These are phyloP conservation scores for Gossypium stocksii DNA, from an alignment of 345 rosid species.

Conservation along the genomic window DNA sequence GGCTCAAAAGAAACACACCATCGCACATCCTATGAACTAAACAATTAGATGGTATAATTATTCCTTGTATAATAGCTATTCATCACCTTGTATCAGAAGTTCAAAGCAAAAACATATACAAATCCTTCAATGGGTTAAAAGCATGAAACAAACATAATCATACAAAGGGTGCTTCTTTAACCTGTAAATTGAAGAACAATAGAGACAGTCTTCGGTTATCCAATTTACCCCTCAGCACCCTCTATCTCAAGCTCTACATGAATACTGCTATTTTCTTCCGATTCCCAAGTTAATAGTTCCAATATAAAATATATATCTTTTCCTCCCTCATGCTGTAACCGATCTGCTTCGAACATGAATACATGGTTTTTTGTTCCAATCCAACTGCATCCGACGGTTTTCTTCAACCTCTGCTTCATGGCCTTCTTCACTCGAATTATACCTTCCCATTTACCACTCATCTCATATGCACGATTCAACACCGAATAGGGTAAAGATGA, in stretches of 20 bases:
- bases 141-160: not conserved
- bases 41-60: not conserved
- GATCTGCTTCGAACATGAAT: constrained; percentile 39
- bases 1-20: too few relatives aligned
- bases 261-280: constrained; percentile 28
- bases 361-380: constrained; percentile 39
- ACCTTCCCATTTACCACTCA: constrained; percentile 59
- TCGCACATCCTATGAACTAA: not conserved
- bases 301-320: constrained; percentile 32
- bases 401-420: constrained; percentile 33
- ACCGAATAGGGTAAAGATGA: constrained; percentile 44
- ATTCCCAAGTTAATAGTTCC: constrained; percentile 45
- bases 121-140: not conserved
- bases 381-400: constrained; percentile 49
- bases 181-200: not conserved
- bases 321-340: constrained; percentile 51
- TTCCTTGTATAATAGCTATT: not conserved
- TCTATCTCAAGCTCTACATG: constrained; percentile 6
- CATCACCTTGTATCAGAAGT: not conserved
- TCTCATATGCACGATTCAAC: constrained; percentile 48
- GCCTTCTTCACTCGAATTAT: constrained; percentile 42
- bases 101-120: not conserved
- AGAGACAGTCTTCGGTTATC: not conserved
- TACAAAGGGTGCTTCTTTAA: not conserved
- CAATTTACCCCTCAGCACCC: not conserved